Evolutionary conservation across 257 asterid genomes (phyloP).

Genomic region (Solanum corneliomulleri): DNA sequence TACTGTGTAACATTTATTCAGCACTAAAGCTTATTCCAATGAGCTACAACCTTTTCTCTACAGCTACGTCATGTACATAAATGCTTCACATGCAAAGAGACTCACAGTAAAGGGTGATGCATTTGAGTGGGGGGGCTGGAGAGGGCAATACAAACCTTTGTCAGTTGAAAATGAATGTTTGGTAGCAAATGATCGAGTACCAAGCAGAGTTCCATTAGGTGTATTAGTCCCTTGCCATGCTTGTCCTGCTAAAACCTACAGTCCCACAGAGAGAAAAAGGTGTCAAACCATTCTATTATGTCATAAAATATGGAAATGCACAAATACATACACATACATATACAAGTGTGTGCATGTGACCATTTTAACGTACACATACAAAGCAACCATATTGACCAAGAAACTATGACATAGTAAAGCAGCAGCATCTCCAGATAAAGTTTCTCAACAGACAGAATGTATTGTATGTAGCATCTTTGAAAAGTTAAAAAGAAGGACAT

Average conservation of each 20-base stretch:
- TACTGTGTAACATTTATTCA: neutral
- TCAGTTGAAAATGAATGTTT: constrained; percentile 67
- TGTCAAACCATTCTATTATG: neutral
- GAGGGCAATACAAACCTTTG: constrained; percentile 37
- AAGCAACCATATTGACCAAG: neutral
- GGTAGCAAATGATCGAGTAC: constrained; percentile 63
- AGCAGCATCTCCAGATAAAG: neutral
- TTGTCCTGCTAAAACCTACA: constrained; percentile 51
- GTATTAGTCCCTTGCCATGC: constrained; percentile 27
- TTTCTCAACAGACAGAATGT: neutral
- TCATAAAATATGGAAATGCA: neutral
- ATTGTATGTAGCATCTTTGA: neutral
- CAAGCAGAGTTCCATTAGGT: constrained; percentile 9
- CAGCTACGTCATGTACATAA: neutral
- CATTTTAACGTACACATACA: too few species aligned
- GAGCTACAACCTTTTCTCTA: neutral
- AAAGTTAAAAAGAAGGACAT: neutral
- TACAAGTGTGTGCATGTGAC: neutral
- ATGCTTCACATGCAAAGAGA: neutral
- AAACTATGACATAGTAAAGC: neutral
- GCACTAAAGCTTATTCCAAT: neutral
- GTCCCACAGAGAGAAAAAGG: neutral
- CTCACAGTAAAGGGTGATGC: neutral
- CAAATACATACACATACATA: neutral
- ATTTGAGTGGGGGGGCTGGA: neutral